A percentile compares a stretch with the other conserved stretches of the same genome.
Evolutionary conservation across 225 moss, liverwort and hornwort species (phyloP).

Genomic region (Ulota crispa): DNA sequence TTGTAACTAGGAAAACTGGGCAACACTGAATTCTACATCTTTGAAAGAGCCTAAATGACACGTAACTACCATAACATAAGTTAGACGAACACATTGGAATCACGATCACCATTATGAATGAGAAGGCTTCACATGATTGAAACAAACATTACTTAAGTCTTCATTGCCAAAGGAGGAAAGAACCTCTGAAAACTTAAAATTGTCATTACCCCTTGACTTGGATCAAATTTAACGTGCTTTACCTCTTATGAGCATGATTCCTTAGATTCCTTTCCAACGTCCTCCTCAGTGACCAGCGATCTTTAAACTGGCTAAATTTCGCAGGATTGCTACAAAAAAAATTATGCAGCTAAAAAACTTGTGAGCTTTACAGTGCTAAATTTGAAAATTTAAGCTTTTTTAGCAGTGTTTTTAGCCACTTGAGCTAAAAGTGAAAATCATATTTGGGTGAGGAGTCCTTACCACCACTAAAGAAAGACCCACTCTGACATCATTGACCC

Average conservation of each 20-base stretch:
- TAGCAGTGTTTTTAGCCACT: too few relatives aligned
- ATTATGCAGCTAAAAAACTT: too few relatives aligned
- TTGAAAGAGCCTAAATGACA: background rate
- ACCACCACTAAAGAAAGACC: too few relatives aligned
- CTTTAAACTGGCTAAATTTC: too few relatives aligned
- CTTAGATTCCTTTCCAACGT: background rate
- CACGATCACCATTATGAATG: background rate
- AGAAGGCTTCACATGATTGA: background rate
- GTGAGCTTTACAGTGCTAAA: too few relatives aligned
- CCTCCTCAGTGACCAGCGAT: too few relatives aligned
- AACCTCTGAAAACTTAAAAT: background rate
- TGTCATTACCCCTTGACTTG: background rate
- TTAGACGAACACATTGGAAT: background rate
- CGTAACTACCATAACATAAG: background rate
- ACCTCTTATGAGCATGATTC: background rate
- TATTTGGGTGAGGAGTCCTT: too few relatives aligned
- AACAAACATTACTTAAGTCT: background rate
- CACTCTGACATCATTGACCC: background rate
- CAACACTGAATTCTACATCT: background rate
- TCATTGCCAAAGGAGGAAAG: background rate
- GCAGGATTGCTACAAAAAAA: too few relatives aligned
- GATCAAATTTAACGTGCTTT: background rate
- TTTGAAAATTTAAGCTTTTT: too few relatives aligned
- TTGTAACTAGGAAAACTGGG: background rate
- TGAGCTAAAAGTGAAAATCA: too few relatives aligned